Base-by-base conservation (phyloP, 1,284 basidiomycete genomes). In the Fistulinella staudtii region DNA sequence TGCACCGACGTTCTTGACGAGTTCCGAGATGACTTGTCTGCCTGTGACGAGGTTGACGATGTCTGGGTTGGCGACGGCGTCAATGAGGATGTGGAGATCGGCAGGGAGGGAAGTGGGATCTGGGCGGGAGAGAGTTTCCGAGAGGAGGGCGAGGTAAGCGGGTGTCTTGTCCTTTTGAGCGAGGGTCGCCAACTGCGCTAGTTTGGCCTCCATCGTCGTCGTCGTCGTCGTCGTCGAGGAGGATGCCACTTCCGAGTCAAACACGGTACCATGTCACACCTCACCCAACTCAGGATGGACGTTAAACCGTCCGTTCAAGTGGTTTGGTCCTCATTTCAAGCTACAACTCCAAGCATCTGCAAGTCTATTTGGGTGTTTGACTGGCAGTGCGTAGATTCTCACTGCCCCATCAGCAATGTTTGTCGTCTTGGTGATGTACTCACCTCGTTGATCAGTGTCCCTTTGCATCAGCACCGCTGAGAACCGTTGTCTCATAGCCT, bases 161-260 rank as follows among this genome's bases (percentile, higher is more conserved):
- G 80, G 73, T 0, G 78, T 83, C 59, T 89, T 89, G 65, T 93
- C 89, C 58, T 89, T 91, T 67, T 92, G 89, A 43, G 68, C 71
- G 51, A 89, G 76, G n/a, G 76, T 58, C 0, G 76, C 69, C 40
- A 82, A 69, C 51, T 84, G 78, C 1, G 76, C 60, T 41, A 90
- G 74, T 64, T 76, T 81, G 42, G 63, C 60, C 39, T 89, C 82
- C 85, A 89, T 87, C 33, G 39, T 8, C 6, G 22, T 37, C 8
- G 33, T 39, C 30, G 24, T 7, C 18, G 20, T n/a, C 15, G n/a
- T n/a, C n/a, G n/a, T n/a, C n/a, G n/a, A n/a, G n/a, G n/a, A n/a
- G n/a, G n/a, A n/a, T n/a, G n/a, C n/a, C n/a, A n/a, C n/a, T n/a
- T n/a, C n/a, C n/a, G n/a, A n/a, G n/a, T n/a, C n/a, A n/a, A n/a